Conservation (phyloP, 164 flowering plant species). For the Aristolochia californica region DNA sequence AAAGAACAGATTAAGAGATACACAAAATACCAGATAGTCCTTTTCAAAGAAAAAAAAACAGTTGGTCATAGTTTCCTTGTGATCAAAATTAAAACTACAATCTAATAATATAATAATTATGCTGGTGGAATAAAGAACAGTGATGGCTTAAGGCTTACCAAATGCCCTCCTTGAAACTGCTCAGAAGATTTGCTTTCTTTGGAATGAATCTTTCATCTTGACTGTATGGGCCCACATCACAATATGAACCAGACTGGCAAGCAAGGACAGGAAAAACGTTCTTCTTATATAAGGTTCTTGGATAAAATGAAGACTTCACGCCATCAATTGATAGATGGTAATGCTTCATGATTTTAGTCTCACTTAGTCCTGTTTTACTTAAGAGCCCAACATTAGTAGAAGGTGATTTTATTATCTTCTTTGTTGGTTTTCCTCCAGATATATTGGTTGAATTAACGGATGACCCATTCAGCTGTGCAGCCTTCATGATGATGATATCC, state of each 20-base stretch:
- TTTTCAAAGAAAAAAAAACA: neutral
- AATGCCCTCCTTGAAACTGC: slow-evolving; percentile 1
- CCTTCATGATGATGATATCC: neutral
- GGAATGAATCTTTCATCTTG: neutral
- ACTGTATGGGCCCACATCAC: neutral
- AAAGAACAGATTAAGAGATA: neutral
- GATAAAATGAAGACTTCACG: neutral
- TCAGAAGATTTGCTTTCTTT: slow-evolving; percentile 1
- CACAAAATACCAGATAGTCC: neutral
- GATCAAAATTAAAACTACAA: neutral
- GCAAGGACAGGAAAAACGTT: neutral
- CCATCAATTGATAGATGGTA: neutral
- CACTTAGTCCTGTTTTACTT: neutral
- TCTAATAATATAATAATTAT: neutral
- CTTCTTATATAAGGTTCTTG: neutral
- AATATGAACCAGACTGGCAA: slow-evolving; percentile 5
- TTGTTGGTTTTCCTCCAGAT: neutral
- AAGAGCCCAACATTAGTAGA: neutral
- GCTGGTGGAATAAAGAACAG: neutral
- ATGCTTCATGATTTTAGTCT: neutral
- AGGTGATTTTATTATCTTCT: neutral
- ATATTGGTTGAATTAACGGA: neutral
- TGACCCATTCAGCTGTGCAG: neutral
- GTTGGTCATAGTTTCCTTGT: neutral
- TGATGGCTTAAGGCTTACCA: slow-evolving; percentile 3